Evolutionary conservation across 208 protist genomes (phyloP).

Genomic region (Novymonas esmeraldas): DNA sequence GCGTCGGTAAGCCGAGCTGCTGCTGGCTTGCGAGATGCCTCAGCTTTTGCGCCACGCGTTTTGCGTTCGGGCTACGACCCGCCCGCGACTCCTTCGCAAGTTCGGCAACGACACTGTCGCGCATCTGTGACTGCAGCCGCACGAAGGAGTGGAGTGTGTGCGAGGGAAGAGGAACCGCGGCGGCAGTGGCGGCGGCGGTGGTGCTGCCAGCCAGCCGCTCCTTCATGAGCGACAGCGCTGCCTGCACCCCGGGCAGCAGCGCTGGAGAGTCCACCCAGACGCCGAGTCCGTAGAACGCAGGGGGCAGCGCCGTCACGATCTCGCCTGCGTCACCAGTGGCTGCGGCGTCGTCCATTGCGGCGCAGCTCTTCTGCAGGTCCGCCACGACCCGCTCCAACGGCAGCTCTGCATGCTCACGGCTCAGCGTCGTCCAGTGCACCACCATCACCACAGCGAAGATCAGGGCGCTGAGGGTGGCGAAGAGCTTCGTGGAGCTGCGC

Average conservation of each 20-base stretch:
- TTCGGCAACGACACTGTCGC: conserved; percentile 11
- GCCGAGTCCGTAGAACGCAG: conserved; percentile 51
- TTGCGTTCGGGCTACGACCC: too few species aligned
- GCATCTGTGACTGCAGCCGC: conserved; percentile 24
- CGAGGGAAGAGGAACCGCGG: conserved; percentile 14
- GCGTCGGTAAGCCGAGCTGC: conserved; percentile 65
- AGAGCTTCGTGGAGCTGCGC: conserved; percentile 22
- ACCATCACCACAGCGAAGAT: conserved; percentile 32
- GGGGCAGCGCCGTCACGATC: conserved; percentile 17
- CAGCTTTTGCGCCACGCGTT: conserved; percentile 3
- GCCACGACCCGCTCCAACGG: conserved; percentile 42
- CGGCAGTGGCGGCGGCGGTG: neutral
- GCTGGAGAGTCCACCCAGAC: conserved; percentile 68
- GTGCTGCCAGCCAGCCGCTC: conserved; percentile 24
- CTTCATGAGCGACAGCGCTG: conserved; percentile 50
- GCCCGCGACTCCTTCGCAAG: conserved; percentile 1
- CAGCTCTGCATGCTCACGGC: conserved; percentile 43
- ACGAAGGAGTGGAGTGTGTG: conserved; percentile 40
- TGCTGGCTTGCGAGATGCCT: conserved; percentile 35
- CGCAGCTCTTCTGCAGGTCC: conserved; percentile 30
- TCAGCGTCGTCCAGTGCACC: conserved; percentile 58
- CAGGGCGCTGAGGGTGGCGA: conserved; percentile 18
- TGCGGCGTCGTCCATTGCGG: neutral
- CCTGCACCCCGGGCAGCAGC: conserved; percentile 52
- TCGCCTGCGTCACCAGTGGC: too few species aligned